These are phyloP conservation scores for Intubia oerlemansii DNA, from an alignment of 2,329 filamentous ascomycete species.

Conservation along the genomic window DNA sequence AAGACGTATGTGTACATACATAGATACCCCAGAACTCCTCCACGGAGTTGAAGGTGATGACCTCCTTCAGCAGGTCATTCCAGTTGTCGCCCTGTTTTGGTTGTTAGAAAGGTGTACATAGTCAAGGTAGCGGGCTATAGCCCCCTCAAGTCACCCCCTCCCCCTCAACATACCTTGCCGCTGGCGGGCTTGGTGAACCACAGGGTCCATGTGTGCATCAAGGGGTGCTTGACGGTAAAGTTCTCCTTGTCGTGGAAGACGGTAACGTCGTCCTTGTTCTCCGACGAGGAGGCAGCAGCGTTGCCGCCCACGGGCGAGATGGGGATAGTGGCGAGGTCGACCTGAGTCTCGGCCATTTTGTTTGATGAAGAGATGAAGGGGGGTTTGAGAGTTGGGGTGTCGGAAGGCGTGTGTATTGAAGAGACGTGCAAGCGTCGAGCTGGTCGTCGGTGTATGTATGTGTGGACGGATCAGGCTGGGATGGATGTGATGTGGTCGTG, in stretches of 20 bases:
- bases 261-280: constrained; percentile 50
- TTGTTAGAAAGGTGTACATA: constrained; percentile 5
- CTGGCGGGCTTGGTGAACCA: constrained; percentile 99
- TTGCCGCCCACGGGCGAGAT: constrained; percentile 43
- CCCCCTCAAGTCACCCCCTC: too few species aligned
- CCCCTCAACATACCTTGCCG: constrained; percentile 53
- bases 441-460: too few species aligned
- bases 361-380: not conserved
- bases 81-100: constrained; percentile 74
- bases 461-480: too few species aligned
- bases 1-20: too few species aligned
- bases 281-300: constrained; percentile 16
- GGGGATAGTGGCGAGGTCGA: constrained; percentile 47
- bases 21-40: constrained; percentile 99
- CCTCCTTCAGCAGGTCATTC: constrained; percentile 94
- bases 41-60: constrained; percentile 95
- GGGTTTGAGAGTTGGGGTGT: not conserved
- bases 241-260: constrained; percentile 98
- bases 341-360: constrained; percentile 26
- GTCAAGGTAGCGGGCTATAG: too few species aligned
- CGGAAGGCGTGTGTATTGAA: not conserved
- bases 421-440: too few species aligned
- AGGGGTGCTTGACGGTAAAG: constrained; percentile 98
- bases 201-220: constrained; percentile 94
- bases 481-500: too few species aligned